phyloP scores from a whole-genome alignment of 2,329 filamentous ascomycete species.

The Phyllosticta citribraziliensis region DNA sequence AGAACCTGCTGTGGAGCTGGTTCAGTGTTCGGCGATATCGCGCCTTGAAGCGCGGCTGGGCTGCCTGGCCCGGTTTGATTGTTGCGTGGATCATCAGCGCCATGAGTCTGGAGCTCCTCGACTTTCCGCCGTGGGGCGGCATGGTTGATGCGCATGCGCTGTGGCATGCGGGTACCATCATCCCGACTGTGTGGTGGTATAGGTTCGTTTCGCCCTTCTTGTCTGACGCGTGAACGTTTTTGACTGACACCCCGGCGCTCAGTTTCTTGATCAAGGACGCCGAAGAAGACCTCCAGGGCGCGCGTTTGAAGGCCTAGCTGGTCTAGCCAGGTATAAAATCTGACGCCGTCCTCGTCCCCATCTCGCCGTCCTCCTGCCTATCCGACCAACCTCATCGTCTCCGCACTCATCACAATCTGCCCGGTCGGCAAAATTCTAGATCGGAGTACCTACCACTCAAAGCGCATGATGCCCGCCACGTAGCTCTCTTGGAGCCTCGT shows the following conservation, averaged over 20 bases:
- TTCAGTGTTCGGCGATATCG: constrained; percentile 70
- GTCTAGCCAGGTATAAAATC: not conserved
- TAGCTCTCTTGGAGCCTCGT: too few species aligned
- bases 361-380: not conserved
- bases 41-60: constrained; percentile 64
- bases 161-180: constrained; percentile 91
- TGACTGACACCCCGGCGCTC: not conserved
- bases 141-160: constrained; percentile 87
- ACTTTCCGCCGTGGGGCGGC: constrained; percentile 78
- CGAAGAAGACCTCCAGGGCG: constrained; percentile 66
- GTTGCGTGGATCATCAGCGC: constrained; percentile 86
- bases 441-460: too few species aligned
- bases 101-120: constrained; percentile 92
- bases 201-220: constrained; percentile 54
- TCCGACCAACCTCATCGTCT: not conserved
- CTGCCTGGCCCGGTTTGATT: constrained; percentile 79
- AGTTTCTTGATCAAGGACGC: constrained; percentile 85
- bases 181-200: constrained; percentile 84
- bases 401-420: not conserved
- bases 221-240: not conserved
- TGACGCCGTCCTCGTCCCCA: not conserved
- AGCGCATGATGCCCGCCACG: too few species aligned
- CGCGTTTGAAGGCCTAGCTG: constrained; percentile 57
- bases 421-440: not conserved
- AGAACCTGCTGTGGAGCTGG: constrained; percentile 76